phyloP scores from a whole-genome alignment of 2,329 filamentous ascomycete species.

The Alternaria ethzedia region DNA sequence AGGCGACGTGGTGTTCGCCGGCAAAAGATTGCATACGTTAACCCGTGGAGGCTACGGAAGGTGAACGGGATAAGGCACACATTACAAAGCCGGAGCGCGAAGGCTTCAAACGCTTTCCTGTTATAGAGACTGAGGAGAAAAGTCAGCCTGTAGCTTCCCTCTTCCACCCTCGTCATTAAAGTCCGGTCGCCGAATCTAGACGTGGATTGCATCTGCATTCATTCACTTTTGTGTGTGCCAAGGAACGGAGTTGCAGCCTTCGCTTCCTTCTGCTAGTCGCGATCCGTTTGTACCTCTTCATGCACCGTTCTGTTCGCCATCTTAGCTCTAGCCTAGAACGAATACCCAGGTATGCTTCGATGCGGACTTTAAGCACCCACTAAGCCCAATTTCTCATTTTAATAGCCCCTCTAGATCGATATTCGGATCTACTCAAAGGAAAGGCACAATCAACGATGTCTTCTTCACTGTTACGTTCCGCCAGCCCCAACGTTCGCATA shows the following conservation, averaged over 20 bases:
- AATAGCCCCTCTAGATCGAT: too few relatives aligned
- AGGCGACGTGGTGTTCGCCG: background rate
- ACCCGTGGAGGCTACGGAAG: background rate
- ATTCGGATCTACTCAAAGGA: background rate
- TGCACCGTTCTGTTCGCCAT: background rate
- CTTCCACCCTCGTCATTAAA: background rate
- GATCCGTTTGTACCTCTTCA: background rate
- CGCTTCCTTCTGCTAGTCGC: background rate
- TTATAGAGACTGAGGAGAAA: background rate
- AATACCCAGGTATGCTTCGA: too few relatives aligned
- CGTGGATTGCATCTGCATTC: background rate
- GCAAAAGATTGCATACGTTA: background rate
- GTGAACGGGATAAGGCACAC: background rate
- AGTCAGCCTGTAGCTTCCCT: background rate
- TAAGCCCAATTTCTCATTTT: too few relatives aligned
- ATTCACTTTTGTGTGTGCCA: background rate
- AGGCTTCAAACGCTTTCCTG: background rate
- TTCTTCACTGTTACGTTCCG: background rate
- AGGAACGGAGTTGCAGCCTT: background rate
- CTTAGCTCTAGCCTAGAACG: background rate
- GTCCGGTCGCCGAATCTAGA: fast-evolving
- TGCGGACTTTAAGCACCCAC: background rate
- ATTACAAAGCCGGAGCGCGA: background rate
- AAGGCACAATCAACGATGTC: fast-evolving
- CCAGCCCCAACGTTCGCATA: background rate